Evolutionary conservation across 2,329 filamentous ascomycete genomes (phyloP).

Genomic region (Moelleriella libera): DNA sequence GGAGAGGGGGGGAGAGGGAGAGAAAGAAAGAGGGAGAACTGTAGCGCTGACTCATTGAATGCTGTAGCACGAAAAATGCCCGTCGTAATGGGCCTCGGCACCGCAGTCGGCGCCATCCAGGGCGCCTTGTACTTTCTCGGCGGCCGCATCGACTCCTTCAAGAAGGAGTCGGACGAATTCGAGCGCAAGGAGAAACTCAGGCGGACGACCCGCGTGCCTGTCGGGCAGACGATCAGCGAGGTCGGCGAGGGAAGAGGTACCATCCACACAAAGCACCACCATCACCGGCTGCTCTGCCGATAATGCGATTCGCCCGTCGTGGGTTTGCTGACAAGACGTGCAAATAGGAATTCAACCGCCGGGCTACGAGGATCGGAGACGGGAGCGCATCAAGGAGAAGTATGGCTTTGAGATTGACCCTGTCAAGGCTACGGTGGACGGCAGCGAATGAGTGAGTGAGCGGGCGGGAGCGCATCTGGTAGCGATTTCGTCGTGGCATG

Average conservation of each 20-base stretch:
- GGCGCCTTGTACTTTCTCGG: constrained; percentile 56
- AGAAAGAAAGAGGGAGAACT: too few species aligned
- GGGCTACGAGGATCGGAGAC: constrained; percentile 74
- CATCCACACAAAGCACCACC: too few species aligned
- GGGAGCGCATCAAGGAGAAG: constrained; percentile 67
- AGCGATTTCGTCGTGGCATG: too few species aligned
- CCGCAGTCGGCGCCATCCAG: constrained; percentile 39
- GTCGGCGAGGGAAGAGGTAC: constrained; percentile 79
- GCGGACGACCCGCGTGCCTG: constrained; percentile 58
- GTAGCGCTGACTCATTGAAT: too few species aligned
- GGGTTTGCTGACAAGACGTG: too few species aligned
- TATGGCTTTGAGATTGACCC: constrained; percentile 77
- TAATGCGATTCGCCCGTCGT: neutral
- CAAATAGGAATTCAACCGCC: constrained; percentile 59
- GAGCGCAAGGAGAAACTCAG: constrained; percentile 62
- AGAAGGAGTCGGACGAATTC: constrained; percentile 53
- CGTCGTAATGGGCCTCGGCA: constrained; percentile 54
- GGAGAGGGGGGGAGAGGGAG: too few species aligned
- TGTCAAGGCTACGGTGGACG: constrained; percentile 36
- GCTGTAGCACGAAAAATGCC: constrained; percentile 40
- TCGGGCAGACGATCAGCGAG: constrained; percentile 66
- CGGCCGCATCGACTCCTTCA: constrained; percentile 37
- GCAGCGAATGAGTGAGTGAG: constrained; percentile 18
- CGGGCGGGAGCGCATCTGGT: too few species aligned
- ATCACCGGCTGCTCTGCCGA: too few species aligned